Evolutionary conservation across 129 eudicot species (phyloP).

Genomic region (Oenanthe sinensis): DNA sequence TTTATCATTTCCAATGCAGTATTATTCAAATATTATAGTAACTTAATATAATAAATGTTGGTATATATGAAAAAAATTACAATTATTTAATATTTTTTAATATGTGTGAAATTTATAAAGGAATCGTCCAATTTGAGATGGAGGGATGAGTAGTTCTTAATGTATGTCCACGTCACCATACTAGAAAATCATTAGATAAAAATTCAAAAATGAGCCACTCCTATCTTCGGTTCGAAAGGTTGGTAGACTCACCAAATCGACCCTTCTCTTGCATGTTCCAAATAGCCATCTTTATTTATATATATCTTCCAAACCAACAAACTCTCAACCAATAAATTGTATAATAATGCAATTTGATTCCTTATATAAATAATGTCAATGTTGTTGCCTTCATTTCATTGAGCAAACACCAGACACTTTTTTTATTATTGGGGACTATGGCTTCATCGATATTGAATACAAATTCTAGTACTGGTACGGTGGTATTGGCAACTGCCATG

Average conservation of each 20-base stretch:
- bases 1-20: too few species aligned
- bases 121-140: too few species aligned
- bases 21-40: too few species aligned
- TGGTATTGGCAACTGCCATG: conserved; percentile 83
- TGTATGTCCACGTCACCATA: too few species aligned
- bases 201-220: background rate
- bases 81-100: too few species aligned
- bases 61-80: too few species aligned
- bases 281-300: background rate
- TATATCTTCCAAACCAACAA: background rate
- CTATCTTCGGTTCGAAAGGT: background rate
- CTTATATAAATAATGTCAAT: background rate
- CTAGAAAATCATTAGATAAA: too few species aligned
- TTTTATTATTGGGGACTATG: conserved; percentile 19
- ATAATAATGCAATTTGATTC: conserved; percentile 1
- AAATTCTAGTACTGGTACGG: conserved; percentile 24
- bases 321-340: background rate
- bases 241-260: conserved; percentile 1
- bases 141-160: too few species aligned
- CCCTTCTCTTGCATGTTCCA: background rate
- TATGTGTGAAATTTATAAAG: too few species aligned
- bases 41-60: too few species aligned
- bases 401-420: background rate
- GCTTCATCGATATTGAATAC: conserved; percentile 43
- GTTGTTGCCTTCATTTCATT: background rate